phyloP scores from a whole-genome alignment of 2,329 filamentous ascomycete species.

The Arachnomyces sp. region DNA sequence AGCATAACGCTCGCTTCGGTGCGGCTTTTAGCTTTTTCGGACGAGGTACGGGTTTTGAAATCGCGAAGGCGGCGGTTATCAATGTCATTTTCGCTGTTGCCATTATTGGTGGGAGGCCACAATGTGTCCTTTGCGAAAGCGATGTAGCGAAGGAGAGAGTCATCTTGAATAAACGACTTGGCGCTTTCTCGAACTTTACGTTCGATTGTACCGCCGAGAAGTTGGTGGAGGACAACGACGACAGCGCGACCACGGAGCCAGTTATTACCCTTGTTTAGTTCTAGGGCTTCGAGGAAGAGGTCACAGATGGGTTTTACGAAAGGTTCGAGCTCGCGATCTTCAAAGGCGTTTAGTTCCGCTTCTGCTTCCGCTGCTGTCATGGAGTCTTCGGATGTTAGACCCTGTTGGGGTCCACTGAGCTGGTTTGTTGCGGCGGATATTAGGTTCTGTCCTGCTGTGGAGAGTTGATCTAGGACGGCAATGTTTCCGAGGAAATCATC shows the following conservation, averaged over 20 bases:
- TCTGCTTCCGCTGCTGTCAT: constrained; percentile 67
- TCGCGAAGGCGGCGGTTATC: constrained; percentile 41
- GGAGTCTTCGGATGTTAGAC: constrained; percentile 32
- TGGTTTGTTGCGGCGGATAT: constrained; percentile 47
- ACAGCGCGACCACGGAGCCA: constrained; percentile 95
- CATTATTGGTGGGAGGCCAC: constrained; percentile 53
- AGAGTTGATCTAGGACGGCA: constrained; percentile 88
- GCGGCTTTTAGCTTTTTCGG: constrained; percentile 71
- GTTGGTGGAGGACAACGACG: constrained; percentile 90
- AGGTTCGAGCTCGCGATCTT: constrained; percentile 79
- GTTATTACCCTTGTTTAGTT: constrained; percentile 89
- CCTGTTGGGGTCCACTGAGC: constrained; percentile 25
- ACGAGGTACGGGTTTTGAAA: constrained; percentile 51
- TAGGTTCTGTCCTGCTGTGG: constrained; percentile 83
- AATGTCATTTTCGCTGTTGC: no score
- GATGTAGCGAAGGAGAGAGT: constrained; percentile 69
- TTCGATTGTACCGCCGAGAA: constrained; percentile 92
- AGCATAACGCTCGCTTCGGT: constrained; percentile 85
- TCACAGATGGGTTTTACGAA: constrained; percentile 99
- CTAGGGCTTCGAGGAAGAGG: constrained; percentile 91
- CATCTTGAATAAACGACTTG: constrained; percentile 65
- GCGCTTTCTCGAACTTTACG: constrained; percentile 85
- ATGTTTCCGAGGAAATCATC: constrained; percentile 97
- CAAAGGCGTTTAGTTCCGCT: constrained; percentile 87
- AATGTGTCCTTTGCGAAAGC: constrained; percentile 64